Conservation (phyloP, 2,329 filamentous ascomycete species). For the Chrysoporthe austroafricana region DNA sequence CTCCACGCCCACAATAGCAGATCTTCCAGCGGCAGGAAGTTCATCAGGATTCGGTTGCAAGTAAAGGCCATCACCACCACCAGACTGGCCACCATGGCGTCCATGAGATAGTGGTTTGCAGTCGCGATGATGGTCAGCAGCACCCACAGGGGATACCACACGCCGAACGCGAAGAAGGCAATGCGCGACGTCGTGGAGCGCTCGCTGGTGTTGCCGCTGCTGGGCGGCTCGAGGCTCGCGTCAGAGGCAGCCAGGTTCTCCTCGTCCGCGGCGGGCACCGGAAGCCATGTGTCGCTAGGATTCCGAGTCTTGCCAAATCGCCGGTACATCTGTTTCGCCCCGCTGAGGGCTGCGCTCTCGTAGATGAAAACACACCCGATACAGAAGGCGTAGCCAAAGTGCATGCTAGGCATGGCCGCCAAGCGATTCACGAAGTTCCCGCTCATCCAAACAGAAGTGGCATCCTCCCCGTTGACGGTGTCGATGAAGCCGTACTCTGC, state of each 20-base stretch:
- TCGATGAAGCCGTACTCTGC: conserved; percentile 55
- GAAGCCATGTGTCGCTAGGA: conserved; percentile 26
- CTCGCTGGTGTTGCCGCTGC: conserved; percentile 23
- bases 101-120: conserved; percentile 67
- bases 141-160: conserved; percentile 58
- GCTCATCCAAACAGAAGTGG: conserved; percentile 57
- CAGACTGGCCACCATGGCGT: conserved; percentile 65
- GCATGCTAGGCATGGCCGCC: conserved; percentile 61
- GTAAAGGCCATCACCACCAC: conserved; percentile 65
- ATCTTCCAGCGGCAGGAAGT: conserved; percentile 66
- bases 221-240: conserved; percentile 4
- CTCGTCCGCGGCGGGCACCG: conserved; percentile 20
- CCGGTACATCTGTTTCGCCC: conserved; percentile 25
- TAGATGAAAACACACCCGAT: conserved; percentile 58
- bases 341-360: conserved; percentile 44
- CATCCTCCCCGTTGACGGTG: conserved; percentile 54
- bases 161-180: conserved; percentile 41
- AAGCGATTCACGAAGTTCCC: conserved; percentile 62
- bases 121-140: conserved; percentile 63
- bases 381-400: conserved; percentile 60
- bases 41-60: conserved; percentile 56
- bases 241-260: conserved; percentile 13
- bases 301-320: conserved; percentile 28
- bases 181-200: conserved; percentile 22
- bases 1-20: conserved; percentile 65